These are phyloP conservation scores for Phlyctochytrium bullatum DNA, from an alignment of 192 early-diverging fungal species.

Conservation along the genomic window DNA sequence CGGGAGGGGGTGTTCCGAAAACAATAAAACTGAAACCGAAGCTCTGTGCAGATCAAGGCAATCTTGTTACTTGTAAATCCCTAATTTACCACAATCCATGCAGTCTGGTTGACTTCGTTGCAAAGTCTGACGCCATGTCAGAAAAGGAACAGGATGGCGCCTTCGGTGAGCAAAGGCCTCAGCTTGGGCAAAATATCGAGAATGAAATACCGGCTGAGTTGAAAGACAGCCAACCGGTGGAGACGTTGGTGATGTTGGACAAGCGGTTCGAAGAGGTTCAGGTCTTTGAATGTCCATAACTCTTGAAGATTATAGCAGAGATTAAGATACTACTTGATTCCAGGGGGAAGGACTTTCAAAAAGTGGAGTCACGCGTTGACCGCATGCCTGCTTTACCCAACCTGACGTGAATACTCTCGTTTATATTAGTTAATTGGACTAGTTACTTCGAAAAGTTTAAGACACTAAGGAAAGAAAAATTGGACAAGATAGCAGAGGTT, in stretches of 20 bases:
- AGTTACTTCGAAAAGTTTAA: conserved; percentile 47
- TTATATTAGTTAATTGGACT: not conserved
- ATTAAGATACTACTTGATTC: conserved; percentile 36
- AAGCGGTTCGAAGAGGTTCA: conserved; percentile 48
- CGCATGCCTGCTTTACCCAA: conserved; percentile 35
- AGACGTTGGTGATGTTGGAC: conserved; percentile 43
- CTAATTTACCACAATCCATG: no score
- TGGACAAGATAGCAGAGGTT: conserved; percentile 34
- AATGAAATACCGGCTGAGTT: conserved; percentile 47
- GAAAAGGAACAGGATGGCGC: not conserved
- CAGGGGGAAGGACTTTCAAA: conserved; percentile 50
- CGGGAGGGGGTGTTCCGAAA: no score
- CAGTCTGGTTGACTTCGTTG: no score
- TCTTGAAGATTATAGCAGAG: conserved; percentile 36
- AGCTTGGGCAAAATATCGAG: no score
- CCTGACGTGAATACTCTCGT: conserved; percentile 17
- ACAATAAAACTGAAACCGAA: no score
- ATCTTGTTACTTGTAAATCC: no score
- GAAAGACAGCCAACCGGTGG: conserved; percentile 42
- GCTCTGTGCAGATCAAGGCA: no score
- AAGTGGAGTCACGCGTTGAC: conserved; percentile 33
- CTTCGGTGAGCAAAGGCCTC: no score
- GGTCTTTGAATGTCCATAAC: not conserved
- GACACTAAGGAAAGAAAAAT: conserved; percentile 29
- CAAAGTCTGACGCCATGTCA: no score